These are phyloP conservation scores for Nectriaceae sp. DNA, from an alignment of 2,329 filamentous ascomycete species.

Conservation along the genomic window DNA sequence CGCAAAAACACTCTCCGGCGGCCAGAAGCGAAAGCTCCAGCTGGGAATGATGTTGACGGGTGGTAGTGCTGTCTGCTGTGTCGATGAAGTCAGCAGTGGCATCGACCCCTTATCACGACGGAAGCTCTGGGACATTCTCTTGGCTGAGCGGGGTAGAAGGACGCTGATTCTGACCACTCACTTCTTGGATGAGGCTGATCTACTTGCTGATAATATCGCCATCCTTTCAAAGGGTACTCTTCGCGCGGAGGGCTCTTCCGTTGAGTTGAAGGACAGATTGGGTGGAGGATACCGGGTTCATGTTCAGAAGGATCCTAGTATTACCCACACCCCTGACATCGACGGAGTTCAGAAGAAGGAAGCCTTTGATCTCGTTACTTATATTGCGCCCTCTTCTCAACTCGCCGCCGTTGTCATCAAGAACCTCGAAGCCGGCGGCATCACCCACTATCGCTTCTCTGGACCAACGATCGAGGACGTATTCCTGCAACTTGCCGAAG, in stretches of 20 bases:
- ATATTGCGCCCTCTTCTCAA: constrained; percentile 68
- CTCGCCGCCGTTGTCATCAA: constrained; percentile 73
- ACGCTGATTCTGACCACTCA: constrained; percentile 91
- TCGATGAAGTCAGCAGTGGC: constrained; percentile 89
- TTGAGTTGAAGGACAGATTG: constrained; percentile 78
- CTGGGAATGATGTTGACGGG: constrained; percentile 95
- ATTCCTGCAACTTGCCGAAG: constrained; percentile 83
- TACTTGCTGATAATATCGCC: constrained; percentile 85
- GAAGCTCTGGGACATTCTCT: constrained; percentile 92
- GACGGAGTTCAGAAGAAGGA: constrained; percentile 58
- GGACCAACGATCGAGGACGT: constrained; percentile 93
- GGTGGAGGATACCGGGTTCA: constrained; percentile 86
- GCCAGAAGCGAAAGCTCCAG: constrained; percentile 90
- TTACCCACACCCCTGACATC: constrained; percentile 51
- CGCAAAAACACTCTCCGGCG: constrained; percentile 80
- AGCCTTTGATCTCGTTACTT: constrained; percentile 72
- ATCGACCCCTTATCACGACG: constrained; percentile 83
- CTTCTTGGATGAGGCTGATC: constrained; percentile 90
- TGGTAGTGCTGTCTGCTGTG: constrained; percentile 82
- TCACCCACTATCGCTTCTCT: constrained; percentile 80
- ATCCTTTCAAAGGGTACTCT: constrained; percentile 84
- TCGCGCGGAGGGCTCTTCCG: constrained; percentile 80
- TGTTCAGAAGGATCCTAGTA: constrained; percentile 60
- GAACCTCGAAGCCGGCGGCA: constrained; percentile 63
- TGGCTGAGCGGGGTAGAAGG: constrained; percentile 77